Conservation (phyloP, 1,284 basidiomycete species). For the Rhodotorula mucilaginosa region DNA sequence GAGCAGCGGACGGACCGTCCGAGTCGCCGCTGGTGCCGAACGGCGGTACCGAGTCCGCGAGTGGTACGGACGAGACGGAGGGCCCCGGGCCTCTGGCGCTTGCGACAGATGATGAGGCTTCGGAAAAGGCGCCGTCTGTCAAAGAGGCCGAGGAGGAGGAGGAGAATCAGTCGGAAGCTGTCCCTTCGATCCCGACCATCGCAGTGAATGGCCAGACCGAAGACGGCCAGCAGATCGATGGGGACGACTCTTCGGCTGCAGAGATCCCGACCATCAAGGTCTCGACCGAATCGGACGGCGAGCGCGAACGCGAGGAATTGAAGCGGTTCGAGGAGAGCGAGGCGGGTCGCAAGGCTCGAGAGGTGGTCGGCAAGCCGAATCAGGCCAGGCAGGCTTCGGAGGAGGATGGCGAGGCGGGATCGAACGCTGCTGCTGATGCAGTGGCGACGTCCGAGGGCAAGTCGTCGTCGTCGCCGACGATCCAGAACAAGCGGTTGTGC, state of each 20-base stretch:
- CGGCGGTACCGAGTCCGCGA: slow-evolving; percentile 34
- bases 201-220: slow-evolving; percentile 29
- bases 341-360: slow-evolving; percentile 42
- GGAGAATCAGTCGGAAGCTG: background rate
- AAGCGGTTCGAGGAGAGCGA: slow-evolving; percentile 46
- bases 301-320: slow-evolving; percentile 53
- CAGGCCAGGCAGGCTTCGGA: slow-evolving; percentile 43
- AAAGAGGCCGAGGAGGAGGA: slow-evolving; percentile 53
- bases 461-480: slow-evolving; percentile 28
- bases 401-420: slow-evolving; percentile 59
- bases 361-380: slow-evolving; percentile 44
- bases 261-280: slow-evolving; percentile 82
- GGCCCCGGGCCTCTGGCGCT: slow-evolving; percentile 57
- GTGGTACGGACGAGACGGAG: slow-evolving; percentile 43
- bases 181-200: slow-evolving; percentile 15
- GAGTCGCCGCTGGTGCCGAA: slow-evolving; percentile 65
- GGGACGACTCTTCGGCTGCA: slow-evolving; percentile 31
- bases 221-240: slow-evolving; percentile 19
- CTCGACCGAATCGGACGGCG: slow-evolving; percentile 72
- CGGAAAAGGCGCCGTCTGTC: slow-evolving; percentile 68
- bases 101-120: slow-evolving; percentile 48
- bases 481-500: slow-evolving; percentile 93
- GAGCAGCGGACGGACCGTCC: slow-evolving; percentile 44
- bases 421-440: slow-evolving; percentile 50
- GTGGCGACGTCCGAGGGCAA: slow-evolving; percentile 41